A percentile compares a stretch with the other conserved stretches of the same genome.
Evolutionary conservation across 805 yeast species (phyloP).

Genomic region (Pichia occidentalis): DNA sequence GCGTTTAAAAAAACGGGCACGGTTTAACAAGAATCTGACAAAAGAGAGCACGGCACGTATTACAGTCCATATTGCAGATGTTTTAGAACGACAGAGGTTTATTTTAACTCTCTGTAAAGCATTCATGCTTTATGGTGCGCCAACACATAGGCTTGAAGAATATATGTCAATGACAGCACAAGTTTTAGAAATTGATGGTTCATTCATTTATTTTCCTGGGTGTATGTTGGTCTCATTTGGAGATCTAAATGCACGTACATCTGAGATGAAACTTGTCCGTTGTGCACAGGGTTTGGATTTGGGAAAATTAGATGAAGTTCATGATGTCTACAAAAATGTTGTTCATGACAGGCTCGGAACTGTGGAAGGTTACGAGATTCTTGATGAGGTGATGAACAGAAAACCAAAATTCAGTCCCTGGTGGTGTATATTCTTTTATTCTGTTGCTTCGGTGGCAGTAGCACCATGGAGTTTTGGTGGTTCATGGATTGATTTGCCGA

Average conservation of each 20-base stretch:
- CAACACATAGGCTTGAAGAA: constrained; percentile 91
- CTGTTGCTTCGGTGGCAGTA: constrained; percentile 71
- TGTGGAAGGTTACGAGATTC: constrained; percentile 70
- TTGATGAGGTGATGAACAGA: constrained; percentile 59
- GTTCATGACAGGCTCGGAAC: constrained; percentile 85
- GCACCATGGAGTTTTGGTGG: constrained; percentile 85
- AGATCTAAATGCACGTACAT: constrained; percentile 88
- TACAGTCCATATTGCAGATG: constrained; percentile 88
- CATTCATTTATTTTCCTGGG: constrained; percentile 88
- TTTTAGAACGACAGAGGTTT: constrained; percentile 80
- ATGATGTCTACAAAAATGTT: constrained; percentile 78
- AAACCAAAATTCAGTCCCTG: constrained; percentile 65
- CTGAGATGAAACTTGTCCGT: constrained; percentile 85
- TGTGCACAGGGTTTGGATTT: constrained; percentile 85
- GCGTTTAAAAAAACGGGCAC: constrained; percentile 21
- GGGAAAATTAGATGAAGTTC: constrained; percentile 74
- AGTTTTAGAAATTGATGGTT: constrained; percentile 89
- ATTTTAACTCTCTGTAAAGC: constrained; percentile 82
- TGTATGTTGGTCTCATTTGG: constrained; percentile 93
- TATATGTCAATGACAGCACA: constrained; percentile 88
- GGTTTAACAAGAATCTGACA: constrained; percentile 27
- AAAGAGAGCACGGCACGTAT: constrained; percentile 56
- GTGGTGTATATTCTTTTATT: constrained; percentile 74
- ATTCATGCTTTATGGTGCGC: constrained; percentile 91
- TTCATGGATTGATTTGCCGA: constrained; percentile 84